These are phyloP conservation scores for Naganishia albida DNA, from an alignment of 1,284 basidiomycete genomes.

Conservation along the genomic window DNA sequence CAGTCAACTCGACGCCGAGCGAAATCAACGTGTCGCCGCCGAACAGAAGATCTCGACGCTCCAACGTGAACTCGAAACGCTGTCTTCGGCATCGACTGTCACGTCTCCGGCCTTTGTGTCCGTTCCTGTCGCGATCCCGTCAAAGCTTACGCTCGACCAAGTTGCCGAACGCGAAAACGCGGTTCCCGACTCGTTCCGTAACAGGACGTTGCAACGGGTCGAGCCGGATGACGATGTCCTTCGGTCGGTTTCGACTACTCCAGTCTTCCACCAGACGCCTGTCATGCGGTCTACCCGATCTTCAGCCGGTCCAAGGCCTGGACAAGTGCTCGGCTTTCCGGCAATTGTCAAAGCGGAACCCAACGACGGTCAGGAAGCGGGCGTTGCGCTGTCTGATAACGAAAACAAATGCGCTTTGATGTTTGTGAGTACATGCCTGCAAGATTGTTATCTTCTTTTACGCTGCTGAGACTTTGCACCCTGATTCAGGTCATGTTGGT, in stretches of 20 bases:
- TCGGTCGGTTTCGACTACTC: conserved; percentile 1
- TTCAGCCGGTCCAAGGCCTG: not conserved
- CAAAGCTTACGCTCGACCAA: conserved; percentile 19
- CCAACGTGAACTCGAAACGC: conserved; percentile 20
- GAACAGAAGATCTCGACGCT: conserved; percentile 26
- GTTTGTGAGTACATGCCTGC: conserved; percentile 32
- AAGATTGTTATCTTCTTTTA: not conserved
- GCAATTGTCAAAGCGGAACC: not conserved
- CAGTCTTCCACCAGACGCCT: not conserved
- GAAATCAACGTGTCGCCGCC: conserved; percentile 25
- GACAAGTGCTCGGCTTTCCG: too few species aligned
- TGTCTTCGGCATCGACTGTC: not conserved
- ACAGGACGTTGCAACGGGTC: not conserved
- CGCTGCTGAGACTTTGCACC: too few species aligned
- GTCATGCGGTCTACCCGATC: too few species aligned
- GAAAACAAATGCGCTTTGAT: conserved; percentile 29
- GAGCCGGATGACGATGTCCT: conserved; percentile 8
- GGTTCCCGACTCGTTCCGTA: not conserved
- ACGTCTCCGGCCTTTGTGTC: not conserved
- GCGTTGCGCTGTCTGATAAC: conserved; percentile 3
- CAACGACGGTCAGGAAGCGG: not conserved
- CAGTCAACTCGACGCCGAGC: conserved; percentile 26
- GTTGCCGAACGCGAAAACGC: conserved; percentile 25
- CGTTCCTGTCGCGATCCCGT: not conserved
- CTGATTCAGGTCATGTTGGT: conserved; percentile 30